These are phyloP conservation scores for Backusella psychrophila DNA, from an alignment of 192 early-diverging fungal species.

Conservation along the genomic window DNA sequence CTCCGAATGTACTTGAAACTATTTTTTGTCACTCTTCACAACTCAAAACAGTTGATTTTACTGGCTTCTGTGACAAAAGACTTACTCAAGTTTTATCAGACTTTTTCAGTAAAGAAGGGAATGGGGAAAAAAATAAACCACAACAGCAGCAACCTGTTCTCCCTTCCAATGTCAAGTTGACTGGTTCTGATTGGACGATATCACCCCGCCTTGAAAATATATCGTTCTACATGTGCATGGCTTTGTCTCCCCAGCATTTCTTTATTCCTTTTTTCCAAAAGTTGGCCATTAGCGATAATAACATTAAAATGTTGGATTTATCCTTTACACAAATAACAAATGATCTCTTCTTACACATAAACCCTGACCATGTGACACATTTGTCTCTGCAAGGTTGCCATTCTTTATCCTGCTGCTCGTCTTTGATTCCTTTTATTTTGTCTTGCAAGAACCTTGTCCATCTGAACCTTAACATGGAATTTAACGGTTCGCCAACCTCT, in stretches of 20 bases:
- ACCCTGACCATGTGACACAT: conserved; percentile 1
- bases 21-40: background rate
- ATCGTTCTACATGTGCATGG: conserved; percentile 11
- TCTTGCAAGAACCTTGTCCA: background rate
- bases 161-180: background rate
- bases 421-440: conserved; percentile 4
- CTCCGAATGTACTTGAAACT: conserved; percentile 5
- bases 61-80: conserved; percentile 15
- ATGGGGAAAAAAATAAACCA: background rate
- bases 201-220: conserved; percentile 4
- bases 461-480: conserved; percentile 7
- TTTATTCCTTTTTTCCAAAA: conserved; percentile 17
- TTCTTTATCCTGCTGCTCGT: background rate
- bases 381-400: conserved; percentile 11
- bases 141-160: background rate
- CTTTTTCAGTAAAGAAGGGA: conserved; percentile 1
- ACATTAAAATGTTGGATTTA: conserved; percentile 4
- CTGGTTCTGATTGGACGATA: background rate
- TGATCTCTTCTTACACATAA: conserved; percentile 2
- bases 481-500: background rate
- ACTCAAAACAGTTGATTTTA: conserved; percentile 3
- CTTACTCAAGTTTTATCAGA: background rate
- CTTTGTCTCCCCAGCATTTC: conserved; percentile 6
- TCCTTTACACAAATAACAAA: conserved; percentile 10
- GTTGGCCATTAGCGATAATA: background rate